Base-by-base conservation (phyloP, 2,329 filamentous ascomycete genomes). In the Colletotrichum endophyticum region DNA sequence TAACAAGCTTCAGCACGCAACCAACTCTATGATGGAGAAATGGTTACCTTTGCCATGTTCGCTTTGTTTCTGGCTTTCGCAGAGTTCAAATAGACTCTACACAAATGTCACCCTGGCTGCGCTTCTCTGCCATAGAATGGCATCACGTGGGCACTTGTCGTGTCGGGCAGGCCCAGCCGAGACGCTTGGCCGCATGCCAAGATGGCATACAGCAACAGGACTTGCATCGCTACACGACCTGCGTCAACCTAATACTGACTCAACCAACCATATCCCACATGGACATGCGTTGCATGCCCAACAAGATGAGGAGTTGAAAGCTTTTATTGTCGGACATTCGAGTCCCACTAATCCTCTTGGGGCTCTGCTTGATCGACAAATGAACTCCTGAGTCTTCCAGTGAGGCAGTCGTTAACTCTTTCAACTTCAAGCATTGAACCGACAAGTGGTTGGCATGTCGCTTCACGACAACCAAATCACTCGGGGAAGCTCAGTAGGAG, bases 151-250 rank as follows among this genome's bases (percentile, higher is more conserved):
- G n/a, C n/a, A 66, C 36, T 67, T 32, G 16, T 49, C 30, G 39
- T 34, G 30, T 28, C 57, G 44, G 27, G 63, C 63, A 59, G 15
- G 22, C 22, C n/a, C 49, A 19, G 32, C 57, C 13, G 44, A 73
- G 25, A 49, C 32, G 63, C 11, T 25, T 67, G 73, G 25, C 63
- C 57, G 70, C 73, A 69, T 76, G 57, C 71, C 74, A 74, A 76
- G 59, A 15, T 53, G 32, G 64, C 34, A 19, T 44, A 36, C 27
- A 25, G 44, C 56, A 64, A 25, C 19, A 22, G 28, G 39, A 66
- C 25, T 72, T 22, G 69, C 28, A 27, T 39, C 39, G 36, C 57
- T 53, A 44, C n/a, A 63, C 57, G 49, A 53, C 28, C 28, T 68
- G 44, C 30, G 22, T 56, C 63, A 66, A 66, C 34, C 36, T 28